Evolutionary conservation across 805 yeast genomes (phyloP), one percentile per base, ranked within the genome.

Genomic region (Candida tammaniensis): DNA sequence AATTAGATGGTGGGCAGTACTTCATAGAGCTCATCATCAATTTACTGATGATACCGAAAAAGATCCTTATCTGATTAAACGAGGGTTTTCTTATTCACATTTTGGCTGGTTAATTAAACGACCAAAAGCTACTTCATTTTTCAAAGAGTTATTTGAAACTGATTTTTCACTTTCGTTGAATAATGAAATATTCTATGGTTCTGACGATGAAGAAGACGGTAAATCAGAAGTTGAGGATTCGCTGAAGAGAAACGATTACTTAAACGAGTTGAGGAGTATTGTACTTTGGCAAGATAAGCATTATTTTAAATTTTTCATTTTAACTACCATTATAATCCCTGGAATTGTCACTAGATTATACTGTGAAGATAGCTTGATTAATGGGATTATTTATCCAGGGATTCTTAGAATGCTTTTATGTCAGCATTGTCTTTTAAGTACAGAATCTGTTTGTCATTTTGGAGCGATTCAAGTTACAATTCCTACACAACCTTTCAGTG

Each of bases 21-120:
- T 85, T 29, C 98, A 89, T 64, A 68, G 95, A 40, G 88, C 93
- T 4, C 97, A 89, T 62, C 97, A 89, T 59, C 76, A 91, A 39
- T 85, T 74, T 57, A 81, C 93, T 27, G 72, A 66, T 40, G 96
- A 89, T 53, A 82, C 94, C 0, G 95, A 86, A 40, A 72, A 74
- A 49, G 98, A 89, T 57, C 97, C 98, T 1, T 87, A 86, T 59
- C 80, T 80, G 51, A 81, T 84, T 24, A 76, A 89, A 52, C 72
- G 84, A 39, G 96, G 97, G 0, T 72, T 87, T 48, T 60, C 74
- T 49, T 88, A 78, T 74, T 78, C 91, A 21, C 96, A 88, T 60
- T 68, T 87, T 61, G 97, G 96, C 3, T 89, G 96, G 95, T 72
- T 85, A 63, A 53, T 87, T 21, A 66, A 82, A 39, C 72, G 72